phyloP scores from a whole-genome alignment of 2,329 filamentous ascomycete species.

The Fusarium protoensiforme region DNA sequence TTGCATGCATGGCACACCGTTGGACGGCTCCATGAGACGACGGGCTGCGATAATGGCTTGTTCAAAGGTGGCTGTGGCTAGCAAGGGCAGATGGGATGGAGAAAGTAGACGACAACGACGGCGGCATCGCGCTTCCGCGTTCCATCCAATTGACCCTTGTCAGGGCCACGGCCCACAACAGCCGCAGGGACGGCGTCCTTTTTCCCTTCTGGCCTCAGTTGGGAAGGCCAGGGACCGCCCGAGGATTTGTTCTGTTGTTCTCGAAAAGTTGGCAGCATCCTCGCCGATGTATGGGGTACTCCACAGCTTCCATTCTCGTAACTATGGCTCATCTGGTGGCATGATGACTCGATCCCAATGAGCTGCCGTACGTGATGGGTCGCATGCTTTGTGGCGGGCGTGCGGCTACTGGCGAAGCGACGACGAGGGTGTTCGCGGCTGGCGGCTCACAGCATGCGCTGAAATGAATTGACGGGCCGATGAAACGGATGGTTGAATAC shows the following conservation, averaged over 20 bases:
- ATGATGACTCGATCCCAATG: not conserved
- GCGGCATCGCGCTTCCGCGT: conserved; percentile 30
- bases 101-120: conserved; percentile 11
- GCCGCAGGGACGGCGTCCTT: conserved; percentile 26
- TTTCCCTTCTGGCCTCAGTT: conserved; percentile 12
- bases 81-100: conserved; percentile 11
- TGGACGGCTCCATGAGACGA: not conserved
- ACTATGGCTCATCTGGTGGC: not conserved
- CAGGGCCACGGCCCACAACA: conserved; percentile 24
- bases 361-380: not conserved
- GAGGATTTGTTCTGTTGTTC: conserved; percentile 12
- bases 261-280: conserved; percentile 12
- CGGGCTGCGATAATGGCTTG: conserved; percentile 5
- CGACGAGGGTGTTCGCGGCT: not conserved
- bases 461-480: conserved; percentile 25
- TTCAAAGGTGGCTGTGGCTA: not conserved
- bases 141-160: conserved; percentile 23
- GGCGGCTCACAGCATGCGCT: conserved; percentile 6
- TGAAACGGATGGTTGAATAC: conserved; percentile 32
- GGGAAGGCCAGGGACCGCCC: not conserved
- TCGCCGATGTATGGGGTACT: not conserved
- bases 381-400: not conserved
- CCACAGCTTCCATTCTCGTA: not conserved
- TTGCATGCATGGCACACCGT: conserved; percentile 5
- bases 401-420: not conserved